Evolutionary conservation across 23 red algal genomes (phyloP).

Genomic region (Gracilaria gracilis): DNA sequence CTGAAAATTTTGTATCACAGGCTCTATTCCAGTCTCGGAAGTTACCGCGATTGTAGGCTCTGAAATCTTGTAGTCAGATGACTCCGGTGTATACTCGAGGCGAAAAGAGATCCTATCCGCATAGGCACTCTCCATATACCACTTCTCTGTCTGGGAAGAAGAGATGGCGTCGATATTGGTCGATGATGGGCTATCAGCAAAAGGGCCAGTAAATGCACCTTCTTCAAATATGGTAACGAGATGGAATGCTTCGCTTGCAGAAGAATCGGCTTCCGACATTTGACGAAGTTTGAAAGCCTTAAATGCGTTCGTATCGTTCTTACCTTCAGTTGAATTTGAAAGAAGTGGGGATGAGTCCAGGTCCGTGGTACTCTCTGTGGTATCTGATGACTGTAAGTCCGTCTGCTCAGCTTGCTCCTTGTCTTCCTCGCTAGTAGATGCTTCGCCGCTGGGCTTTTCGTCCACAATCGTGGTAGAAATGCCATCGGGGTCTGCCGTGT

Average conservation of each 20-base stretch:
- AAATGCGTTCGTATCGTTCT: conserved; percentile 51
- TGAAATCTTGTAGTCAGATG: conserved; percentile 40
- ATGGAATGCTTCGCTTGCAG: conserved; percentile 10
- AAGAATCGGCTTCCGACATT: conserved; percentile 48
- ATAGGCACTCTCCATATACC: conserved; percentile 57
- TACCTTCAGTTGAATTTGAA: conserved; percentile 19
- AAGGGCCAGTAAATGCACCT: conserved; percentile 43
- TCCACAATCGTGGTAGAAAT: not conserved
- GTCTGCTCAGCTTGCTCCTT: not conserved
- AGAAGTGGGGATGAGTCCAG: not conserved
- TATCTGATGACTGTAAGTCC: not conserved
- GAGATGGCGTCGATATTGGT: conserved; percentile 30
- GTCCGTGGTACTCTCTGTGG: not conserved
- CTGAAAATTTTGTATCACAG: conserved; percentile 31
- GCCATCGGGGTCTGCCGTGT: not conserved
- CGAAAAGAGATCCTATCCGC: conserved; percentile 61
- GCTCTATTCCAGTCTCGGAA: conserved; percentile 36
- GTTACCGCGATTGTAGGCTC: conserved; percentile 52
- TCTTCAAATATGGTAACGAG: conserved; percentile 49
- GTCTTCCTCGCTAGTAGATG: not conserved
- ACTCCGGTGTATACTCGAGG: conserved; percentile 38
- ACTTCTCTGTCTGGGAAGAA: conserved; percentile 26
- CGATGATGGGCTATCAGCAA: conserved; percentile 33
- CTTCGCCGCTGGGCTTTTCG: not conserved
- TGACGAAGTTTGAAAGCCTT: conserved; percentile 27